These are phyloP conservation scores for Brassica rapa DNA, from an alignment of 345 rosid genomes.

Conservation along the genomic window DNA sequence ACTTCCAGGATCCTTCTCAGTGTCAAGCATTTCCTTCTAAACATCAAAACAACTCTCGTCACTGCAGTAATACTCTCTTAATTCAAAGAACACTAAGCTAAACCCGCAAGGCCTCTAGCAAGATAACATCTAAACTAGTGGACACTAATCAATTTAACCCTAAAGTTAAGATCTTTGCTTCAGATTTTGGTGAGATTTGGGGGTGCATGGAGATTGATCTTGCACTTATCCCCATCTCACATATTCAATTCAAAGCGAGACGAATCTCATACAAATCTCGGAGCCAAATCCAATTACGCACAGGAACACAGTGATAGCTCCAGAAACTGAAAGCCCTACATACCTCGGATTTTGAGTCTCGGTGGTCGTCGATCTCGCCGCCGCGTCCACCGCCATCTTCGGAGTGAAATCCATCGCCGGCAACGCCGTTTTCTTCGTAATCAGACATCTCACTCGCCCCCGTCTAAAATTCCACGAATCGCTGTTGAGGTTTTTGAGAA, in stretches of 20 bases:
- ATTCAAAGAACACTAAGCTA: background rate
- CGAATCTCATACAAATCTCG: background rate
- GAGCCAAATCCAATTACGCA: background rate
- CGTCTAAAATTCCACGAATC: background rate
- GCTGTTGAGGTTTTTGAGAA: slow-evolving; percentile 11
- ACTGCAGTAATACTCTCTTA: too few species aligned
- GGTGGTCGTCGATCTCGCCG: slow-evolving; percentile 51
- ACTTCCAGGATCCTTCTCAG: slow-evolving; percentile 56
- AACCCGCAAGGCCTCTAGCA: too few species aligned
- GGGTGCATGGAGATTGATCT: background rate
- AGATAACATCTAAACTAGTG: background rate
- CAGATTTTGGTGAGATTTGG: background rate
- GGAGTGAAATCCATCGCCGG: slow-evolving; percentile 26
- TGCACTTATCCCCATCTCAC: background rate
- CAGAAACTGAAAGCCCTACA: background rate
- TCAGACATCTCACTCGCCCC: slow-evolving; percentile 20
- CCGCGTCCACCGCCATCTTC: slow-evolving; percentile 47
- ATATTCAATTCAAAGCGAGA: background rate
- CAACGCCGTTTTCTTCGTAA: slow-evolving; percentile 13
- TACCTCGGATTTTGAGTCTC: slow-evolving; percentile 69
- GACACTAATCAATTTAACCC: background rate
- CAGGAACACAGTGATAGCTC: background rate
- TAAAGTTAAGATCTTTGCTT: background rate
- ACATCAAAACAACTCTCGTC: background rate
- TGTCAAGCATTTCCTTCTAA: slow-evolving; percentile 57